Evolutionary conservation across 1,284 basidiomycete genomes (phyloP).

Genomic region (Kwoniella shivajii): DNA sequence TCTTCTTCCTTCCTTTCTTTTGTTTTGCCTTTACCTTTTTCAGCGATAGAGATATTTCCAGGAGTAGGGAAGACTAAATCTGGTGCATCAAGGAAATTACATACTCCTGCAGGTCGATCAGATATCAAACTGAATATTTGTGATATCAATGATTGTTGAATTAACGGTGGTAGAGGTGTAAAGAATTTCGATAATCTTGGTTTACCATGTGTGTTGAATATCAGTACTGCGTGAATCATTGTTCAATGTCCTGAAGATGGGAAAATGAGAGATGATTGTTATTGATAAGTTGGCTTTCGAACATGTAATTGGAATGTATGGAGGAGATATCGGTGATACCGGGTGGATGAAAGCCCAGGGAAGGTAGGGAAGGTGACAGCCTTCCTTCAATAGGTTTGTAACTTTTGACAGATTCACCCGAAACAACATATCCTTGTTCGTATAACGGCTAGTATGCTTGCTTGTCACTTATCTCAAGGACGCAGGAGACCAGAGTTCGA

Average conservation of each 20-base stretch:
- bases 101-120: conserved; percentile 72
- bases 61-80: conserved; percentile 62
- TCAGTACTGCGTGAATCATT: conserved; percentile 90
- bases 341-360: too few relatives aligned
- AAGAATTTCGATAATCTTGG: conserved; percentile 96
- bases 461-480: too few relatives aligned
- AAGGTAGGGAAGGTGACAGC: too few relatives aligned
- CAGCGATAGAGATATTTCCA: conserved; percentile 14
- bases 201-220: conserved; percentile 68
- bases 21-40: conserved; percentile 27
- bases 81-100: conserved; percentile 90
- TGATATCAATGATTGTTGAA: conserved; percentile 67
- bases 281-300: too few relatives aligned
- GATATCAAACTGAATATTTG: conserved; percentile 84
- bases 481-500: too few relatives aligned
- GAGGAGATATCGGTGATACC: too few relatives aligned
- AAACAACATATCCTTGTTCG: too few relatives aligned
- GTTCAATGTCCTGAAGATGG: conserved; percentile 4
- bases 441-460: too few relatives aligned
- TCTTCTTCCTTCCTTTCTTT: conserved; percentile 42
- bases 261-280: too few relatives aligned
- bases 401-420: too few relatives aligned
- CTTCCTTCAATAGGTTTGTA: too few relatives aligned
- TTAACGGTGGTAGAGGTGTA: conserved; percentile 74
- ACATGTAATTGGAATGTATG: too few relatives aligned